Percentiles rank a stretch among this genome's conserved stretches.
phyloP scores from a whole-genome alignment of 306 rosid genomes.

The Dalbergia cochinchinensis region DNA sequence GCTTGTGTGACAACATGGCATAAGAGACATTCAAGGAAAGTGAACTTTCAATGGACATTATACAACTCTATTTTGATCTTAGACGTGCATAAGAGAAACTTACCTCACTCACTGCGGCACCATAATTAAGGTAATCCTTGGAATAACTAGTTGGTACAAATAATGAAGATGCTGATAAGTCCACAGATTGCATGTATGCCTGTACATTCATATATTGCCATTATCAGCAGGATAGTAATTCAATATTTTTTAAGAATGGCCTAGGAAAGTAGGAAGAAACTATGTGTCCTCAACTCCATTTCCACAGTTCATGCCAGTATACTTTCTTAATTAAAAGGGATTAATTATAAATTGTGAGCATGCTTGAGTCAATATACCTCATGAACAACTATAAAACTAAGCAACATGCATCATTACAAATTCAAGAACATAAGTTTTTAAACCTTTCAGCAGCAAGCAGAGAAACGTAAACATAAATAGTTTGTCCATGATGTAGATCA shows the following conservation, averaged over 20 bases:
- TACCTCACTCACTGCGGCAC: conserved; percentile 91
- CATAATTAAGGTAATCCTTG: conserved; percentile 68
- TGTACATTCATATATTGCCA: conserved; percentile 45
- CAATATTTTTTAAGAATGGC: not conserved
- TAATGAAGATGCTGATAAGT: conserved; percentile 73
- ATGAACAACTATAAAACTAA: not conserved
- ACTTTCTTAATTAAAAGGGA: no score
- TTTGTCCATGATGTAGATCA: no score
- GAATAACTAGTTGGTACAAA: conserved; percentile 60
- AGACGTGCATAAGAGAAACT: conserved; percentile 36
- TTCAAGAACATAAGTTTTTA: not conserved
- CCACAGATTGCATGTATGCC: conserved; percentile 68
- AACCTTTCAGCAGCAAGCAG: no score
- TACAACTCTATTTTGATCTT: conserved; percentile 11
- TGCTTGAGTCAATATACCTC: not conserved
- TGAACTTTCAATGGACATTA: conserved; percentile 4
- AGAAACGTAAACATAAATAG: no score
- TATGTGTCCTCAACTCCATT: not conserved
- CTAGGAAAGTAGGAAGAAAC: not conserved
- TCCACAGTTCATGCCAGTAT: not conserved
- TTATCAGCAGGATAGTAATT: conserved; percentile 4
- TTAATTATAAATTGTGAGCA: no score
- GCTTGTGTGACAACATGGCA: conserved; percentile 7
- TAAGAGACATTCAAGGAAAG: not conserved
- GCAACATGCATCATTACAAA: not conserved